Evolutionary conservation across 2,329 filamentous ascomycete genomes (phyloP).

Genomic region (Phoma herbarum): DNA sequence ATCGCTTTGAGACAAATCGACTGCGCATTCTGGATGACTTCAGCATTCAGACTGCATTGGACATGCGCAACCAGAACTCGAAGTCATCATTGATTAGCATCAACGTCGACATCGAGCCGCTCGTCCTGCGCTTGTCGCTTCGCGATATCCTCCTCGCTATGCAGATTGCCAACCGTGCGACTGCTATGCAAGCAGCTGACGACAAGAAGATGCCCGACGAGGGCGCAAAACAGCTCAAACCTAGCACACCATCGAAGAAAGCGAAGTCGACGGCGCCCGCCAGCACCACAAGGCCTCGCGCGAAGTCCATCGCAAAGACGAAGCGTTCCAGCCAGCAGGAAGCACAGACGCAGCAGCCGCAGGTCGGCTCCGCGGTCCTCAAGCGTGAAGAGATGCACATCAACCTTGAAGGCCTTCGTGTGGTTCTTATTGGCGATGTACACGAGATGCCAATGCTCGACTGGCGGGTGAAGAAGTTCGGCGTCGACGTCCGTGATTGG

Average conservation of each 20-base stretch:
- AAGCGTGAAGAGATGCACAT: slow-evolving; percentile 85
- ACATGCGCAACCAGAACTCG: slow-evolving; percentile 70
- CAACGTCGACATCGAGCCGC: slow-evolving; percentile 85
- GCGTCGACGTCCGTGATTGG: slow-evolving; percentile 87
- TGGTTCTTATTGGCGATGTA: slow-evolving; percentile 93
- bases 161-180: slow-evolving; percentile 90
- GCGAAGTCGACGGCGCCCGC: slow-evolving; percentile 59
- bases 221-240: slow-evolving; percentile 64
- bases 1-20: slow-evolving; percentile 89
- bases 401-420: slow-evolving; percentile 84
- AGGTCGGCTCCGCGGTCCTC: slow-evolving; percentile 63
- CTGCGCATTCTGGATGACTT: slow-evolving; percentile 97
- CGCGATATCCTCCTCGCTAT: slow-evolving; percentile 93
- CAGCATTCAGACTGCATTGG: slow-evolving; percentile 87
- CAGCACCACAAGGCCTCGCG: slow-evolving; percentile 56
- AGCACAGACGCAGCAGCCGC: slow-evolving; percentile 64
- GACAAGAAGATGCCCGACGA: slow-evolving; percentile 58
- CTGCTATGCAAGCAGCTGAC: slow-evolving; percentile 76
- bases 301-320: slow-evolving; percentile 57
- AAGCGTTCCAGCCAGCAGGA: slow-evolving; percentile 60
- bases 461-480: slow-evolving; percentile 90
- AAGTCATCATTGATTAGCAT: slow-evolving; percentile 76
- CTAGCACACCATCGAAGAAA: slow-evolving; percentile 58
- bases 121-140: slow-evolving; percentile 88
- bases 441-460: slow-evolving; percentile 97